These are phyloP conservation scores for Boletus rufocinnamomeus DNA, from an alignment of 768 basidiomycete species.

Conservation along the genomic window DNA sequence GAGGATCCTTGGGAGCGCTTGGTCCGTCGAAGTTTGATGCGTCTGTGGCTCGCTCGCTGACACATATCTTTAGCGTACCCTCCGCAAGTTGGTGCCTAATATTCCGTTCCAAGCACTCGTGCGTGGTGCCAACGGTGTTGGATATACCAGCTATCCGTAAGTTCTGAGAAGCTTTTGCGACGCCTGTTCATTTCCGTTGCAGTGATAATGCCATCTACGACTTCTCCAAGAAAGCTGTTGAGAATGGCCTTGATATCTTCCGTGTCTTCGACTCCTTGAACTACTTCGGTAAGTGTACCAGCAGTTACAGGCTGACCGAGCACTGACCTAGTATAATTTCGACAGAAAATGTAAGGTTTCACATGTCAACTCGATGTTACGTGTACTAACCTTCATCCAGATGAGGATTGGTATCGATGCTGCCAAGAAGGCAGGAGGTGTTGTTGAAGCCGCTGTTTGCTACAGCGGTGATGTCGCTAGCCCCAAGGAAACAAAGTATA, in stretches of 20 bases:
- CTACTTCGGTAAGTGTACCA: slow-evolving; percentile 76
- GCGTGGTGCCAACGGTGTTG: slow-evolving; percentile 98
- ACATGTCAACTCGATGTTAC: not conserved
- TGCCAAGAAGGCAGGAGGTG: slow-evolving; percentile 99
- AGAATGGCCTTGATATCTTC: slow-evolving; percentile 99
- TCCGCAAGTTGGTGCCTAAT: slow-evolving; percentile 96
- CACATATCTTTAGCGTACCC: slow-evolving; percentile 59
- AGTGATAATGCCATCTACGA: slow-evolving; percentile 99
- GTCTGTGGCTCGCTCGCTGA: slow-evolving; percentile 13
- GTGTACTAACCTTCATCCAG: slow-evolving; percentile 42
- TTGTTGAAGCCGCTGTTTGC: slow-evolving; percentile 95
- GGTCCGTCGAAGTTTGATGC: slow-evolving; percentile 44
- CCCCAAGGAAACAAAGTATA: slow-evolving; percentile 96
- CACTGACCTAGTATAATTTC: slow-evolving; percentile 9
- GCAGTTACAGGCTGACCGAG: not conserved
- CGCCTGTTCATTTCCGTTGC: slow-evolving; percentile 12
- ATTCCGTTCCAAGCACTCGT: slow-evolving; percentile 98
- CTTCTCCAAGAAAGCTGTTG: slow-evolving; percentile 99
- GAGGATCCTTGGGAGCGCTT: slow-evolving; percentile 99
- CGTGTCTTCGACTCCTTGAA: slow-evolving; percentile 99
- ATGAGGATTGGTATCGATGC: slow-evolving; percentile 99
- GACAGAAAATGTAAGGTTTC: slow-evolving; percentile 65
- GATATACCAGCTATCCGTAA: slow-evolving; percentile 97
- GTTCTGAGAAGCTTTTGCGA: slow-evolving; percentile 29
- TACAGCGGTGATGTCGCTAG: slow-evolving; percentile 97